Conservation (phyloP, 148 eudicot species). For the Persicaria tinctoria region DNA sequence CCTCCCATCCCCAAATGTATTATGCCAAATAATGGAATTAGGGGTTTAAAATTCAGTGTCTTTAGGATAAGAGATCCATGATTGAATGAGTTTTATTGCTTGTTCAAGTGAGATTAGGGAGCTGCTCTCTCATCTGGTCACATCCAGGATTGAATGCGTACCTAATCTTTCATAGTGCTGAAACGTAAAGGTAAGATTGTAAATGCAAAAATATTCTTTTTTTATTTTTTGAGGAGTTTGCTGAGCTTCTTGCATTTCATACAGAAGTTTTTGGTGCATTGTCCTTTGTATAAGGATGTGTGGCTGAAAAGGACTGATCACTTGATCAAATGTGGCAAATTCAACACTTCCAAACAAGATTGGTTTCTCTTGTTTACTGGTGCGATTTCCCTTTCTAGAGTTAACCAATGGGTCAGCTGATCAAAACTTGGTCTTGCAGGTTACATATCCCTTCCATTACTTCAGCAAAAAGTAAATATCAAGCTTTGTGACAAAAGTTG, state of each 20-base stretch:
- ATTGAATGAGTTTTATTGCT: too few relatives aligned
- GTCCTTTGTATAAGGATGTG: neutral
- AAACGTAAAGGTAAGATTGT: too few relatives aligned
- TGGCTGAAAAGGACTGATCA: neutral
- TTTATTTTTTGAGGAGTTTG: too few relatives aligned
- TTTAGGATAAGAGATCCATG: too few relatives aligned
- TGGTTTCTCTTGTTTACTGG: neutral
- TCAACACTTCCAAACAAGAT: neutral
- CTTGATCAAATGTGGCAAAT: neutral
- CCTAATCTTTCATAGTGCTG: too few relatives aligned
- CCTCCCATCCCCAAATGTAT: too few relatives aligned
- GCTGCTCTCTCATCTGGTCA: too few relatives aligned
- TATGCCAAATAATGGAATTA: too few relatives aligned
- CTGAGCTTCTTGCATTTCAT: neutral
- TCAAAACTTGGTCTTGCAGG: constrained; percentile 91
- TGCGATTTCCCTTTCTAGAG: constrained; percentile 22
- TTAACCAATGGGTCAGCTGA: constrained; percentile 84
- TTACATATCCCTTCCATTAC: constrained; percentile 10
- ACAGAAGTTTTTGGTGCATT: neutral
- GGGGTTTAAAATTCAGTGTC: too few relatives aligned
- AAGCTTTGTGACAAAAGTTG: neutral
- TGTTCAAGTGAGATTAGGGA: too few relatives aligned
- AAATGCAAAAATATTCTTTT: too few relatives aligned
- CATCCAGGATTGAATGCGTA: too few relatives aligned
- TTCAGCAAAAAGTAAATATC: neutral